A percentile compares a stretch with the other conserved stretches of the same genome.
phyloP scores from a whole-genome alignment of 2,329 filamentous ascomycete species.

The Dichotomopilus funicola region DNA sequence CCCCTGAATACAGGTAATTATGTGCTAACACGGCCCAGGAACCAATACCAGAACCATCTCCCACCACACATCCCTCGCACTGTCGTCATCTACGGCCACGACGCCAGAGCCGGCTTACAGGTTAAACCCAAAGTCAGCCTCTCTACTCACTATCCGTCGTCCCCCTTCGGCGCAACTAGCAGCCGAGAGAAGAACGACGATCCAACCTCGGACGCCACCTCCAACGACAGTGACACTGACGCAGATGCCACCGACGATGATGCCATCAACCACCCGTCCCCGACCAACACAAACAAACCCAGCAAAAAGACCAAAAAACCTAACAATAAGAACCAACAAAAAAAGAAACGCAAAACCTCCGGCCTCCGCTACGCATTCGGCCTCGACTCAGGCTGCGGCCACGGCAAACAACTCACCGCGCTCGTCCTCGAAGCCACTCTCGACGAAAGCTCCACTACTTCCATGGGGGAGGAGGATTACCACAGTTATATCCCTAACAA shows the following conservation, averaged over 20 bases:
- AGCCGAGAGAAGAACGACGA: not conserved
- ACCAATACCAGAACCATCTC: slow-evolving; percentile 38
- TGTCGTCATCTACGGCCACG: slow-evolving; percentile 83
- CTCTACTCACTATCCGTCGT: slow-evolving; percentile 29
- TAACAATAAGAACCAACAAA: slow-evolving; percentile 4
- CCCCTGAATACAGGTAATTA: too few species aligned
- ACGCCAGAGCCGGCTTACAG: slow-evolving; percentile 62
- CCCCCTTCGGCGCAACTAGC: not conserved
- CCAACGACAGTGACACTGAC: not conserved
- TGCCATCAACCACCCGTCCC: not conserved
- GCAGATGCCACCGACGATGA: not conserved
- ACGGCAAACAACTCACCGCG: slow-evolving; percentile 68
- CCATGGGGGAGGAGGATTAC: too few species aligned
- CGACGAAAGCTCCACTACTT: not conserved
- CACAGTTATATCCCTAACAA: too few species aligned
- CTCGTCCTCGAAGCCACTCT: slow-evolving; percentile 59
- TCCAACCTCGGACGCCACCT: not conserved
- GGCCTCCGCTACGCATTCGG: slow-evolving; percentile 62
- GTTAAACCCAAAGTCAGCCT: slow-evolving; percentile 16
- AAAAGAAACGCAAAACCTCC: slow-evolving; percentile 23
- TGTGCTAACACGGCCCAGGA: slow-evolving; percentile 35
- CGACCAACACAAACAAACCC: not conserved
- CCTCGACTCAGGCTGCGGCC: slow-evolving; percentile 76
- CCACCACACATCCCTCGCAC: slow-evolving; percentile 26
- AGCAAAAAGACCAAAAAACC: not conserved